Percentiles rank a stretch among this genome's conserved stretches.
phyloP scores from a whole-genome alignment of 495 filamentous ascomycete species.

The Penicillium mononematosum region DNA sequence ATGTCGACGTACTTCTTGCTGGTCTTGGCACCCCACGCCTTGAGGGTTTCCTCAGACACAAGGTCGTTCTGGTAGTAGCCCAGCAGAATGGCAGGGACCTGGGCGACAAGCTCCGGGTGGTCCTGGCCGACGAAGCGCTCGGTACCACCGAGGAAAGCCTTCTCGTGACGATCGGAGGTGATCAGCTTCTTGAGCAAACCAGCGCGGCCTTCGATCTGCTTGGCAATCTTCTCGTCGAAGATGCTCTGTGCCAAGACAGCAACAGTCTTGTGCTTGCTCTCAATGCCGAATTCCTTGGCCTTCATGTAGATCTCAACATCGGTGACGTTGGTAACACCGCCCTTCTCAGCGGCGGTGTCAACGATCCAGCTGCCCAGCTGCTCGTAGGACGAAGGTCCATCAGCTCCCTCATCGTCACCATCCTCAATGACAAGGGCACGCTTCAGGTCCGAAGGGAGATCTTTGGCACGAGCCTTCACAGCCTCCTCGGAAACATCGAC shows the following conservation, averaged over 20 bases:
- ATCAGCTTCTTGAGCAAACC: conserved; percentile 89
- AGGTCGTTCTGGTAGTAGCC: conserved; percentile 87
- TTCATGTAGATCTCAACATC: conserved; percentile 93
- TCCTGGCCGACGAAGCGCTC: conserved; percentile 90
- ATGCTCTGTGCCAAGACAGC: conserved; percentile 90
- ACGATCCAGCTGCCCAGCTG: conserved; percentile 91
- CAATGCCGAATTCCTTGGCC: conserved; percentile 91
- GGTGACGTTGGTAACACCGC: conserved; percentile 70
- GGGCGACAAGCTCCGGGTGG: conserved; percentile 70
- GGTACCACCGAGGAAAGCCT: conserved; percentile 94
- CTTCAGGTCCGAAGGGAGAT: conserved; percentile 89
- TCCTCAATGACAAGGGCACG: conserved; percentile 80
- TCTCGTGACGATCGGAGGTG: conserved; percentile 87
- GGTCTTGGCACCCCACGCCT: conserved; percentile 87
- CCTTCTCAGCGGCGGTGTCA: conserved; percentile 66
- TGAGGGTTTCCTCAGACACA: conserved; percentile 79
- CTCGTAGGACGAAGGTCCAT: conserved; percentile 82
- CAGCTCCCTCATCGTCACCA: conserved; percentile 81
- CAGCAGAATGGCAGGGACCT: conserved; percentile 82
- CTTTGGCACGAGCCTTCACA: conserved; percentile 87
- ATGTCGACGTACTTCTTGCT: conserved; percentile 98
- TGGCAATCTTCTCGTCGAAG: conserved; percentile 85
- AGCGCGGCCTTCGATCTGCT: conserved; percentile 79
- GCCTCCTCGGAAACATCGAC: conserved; percentile 94
- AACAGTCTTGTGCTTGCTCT: conserved; percentile 89